Evolutionary conservation across 2,329 filamentous ascomycete species (phyloP), one percentile per base, ranked within the genome.

Genomic region (Colletotrichum salicis): DNA sequence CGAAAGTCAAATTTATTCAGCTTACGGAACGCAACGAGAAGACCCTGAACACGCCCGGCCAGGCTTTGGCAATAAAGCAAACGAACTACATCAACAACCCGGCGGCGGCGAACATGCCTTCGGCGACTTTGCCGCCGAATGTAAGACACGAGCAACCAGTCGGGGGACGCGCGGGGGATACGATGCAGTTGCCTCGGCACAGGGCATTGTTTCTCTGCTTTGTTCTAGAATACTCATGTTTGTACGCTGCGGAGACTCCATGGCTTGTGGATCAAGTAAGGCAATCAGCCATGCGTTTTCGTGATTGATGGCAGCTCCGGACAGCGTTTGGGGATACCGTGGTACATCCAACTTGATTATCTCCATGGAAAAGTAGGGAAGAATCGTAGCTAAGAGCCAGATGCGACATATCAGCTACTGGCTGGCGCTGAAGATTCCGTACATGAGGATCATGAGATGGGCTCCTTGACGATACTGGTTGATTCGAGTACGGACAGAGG

Each of bases 191-290:
- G n/a, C 60, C 59, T 33, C 61, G 15, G 33, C 35, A 56, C 63
- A 12, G 27, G 33, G 27, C 22, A 54, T 60, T 22, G 15, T 58
- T 71, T 33, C 48, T 64, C 51, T 48, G 29, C 48, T 48, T 45
- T n/a, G 58, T 64, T 56, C 65, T 31, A 54, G 52, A 64, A 33
- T 27, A 29, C 67, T 41, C 57, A 31, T 33, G 56, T 41, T 37
- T 22, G 41, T 48, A 48, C 41, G 7, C 41, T 22, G 19, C 41
- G 37, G 37, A 41, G 37, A 41, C 15, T 19, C 13, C 31, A 24
- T n/a, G 61, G 66, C 61, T 51, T 67, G 37, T 51, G 55, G 70
- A 51, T 51, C 22, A 15, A n/a, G 15, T 22, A 51, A 63, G 31
- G 31, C 31, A 33, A 7, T 33, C 31, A 33, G 31, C 10, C 15